Evolutionary conservation across 805 yeast genomes (phyloP).

Genomic region (Candida nanaspora): DNA sequence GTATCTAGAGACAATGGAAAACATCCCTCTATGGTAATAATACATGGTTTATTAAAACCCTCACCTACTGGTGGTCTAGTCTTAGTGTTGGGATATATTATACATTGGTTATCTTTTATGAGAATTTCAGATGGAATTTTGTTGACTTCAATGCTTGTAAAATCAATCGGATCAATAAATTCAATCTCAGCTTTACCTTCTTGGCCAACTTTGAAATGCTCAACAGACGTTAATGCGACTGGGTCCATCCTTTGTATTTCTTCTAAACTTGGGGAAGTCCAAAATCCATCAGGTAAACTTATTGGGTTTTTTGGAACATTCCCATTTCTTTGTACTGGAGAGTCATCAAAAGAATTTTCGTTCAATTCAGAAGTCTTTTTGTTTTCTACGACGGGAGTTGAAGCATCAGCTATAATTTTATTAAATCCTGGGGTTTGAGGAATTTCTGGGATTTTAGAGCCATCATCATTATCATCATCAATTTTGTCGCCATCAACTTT

Average conservation of each 20-base stretch:
- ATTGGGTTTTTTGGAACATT: background rate
- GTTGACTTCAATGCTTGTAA: conserved; percentile 58
- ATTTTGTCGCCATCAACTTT: conserved; percentile 6
- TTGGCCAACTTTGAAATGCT: conserved; percentile 70
- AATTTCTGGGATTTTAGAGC: no score
- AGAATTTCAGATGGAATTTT: conserved; percentile 60
- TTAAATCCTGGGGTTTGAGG: background rate
- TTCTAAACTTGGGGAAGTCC: conserved; percentile 73
- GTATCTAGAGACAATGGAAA: conserved; percentile 73
- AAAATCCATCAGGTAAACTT: conserved; percentile 58
- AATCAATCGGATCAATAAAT: conserved; percentile 77
- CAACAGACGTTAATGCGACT: conserved; percentile 55
- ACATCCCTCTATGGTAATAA: conserved; percentile 69
- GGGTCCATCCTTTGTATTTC: conserved; percentile 54
- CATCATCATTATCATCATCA: background rate
- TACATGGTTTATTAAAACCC: conserved; percentile 75
- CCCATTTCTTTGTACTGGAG: background rate
- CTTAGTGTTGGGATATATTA: conserved; percentile 65
- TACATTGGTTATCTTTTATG: conserved; percentile 52
- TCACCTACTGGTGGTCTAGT: conserved; percentile 62
- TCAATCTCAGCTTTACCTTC: conserved; percentile 69
- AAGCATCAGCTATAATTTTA: background rate
- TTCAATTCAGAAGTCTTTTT: background rate
- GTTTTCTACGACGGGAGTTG: background rate
- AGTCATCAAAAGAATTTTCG: background rate